These are phyloP conservation scores for Westerdykella aurantiaca DNA, from an alignment of 2,329 filamentous ascomycete genomes.

Conservation along the genomic window DNA sequence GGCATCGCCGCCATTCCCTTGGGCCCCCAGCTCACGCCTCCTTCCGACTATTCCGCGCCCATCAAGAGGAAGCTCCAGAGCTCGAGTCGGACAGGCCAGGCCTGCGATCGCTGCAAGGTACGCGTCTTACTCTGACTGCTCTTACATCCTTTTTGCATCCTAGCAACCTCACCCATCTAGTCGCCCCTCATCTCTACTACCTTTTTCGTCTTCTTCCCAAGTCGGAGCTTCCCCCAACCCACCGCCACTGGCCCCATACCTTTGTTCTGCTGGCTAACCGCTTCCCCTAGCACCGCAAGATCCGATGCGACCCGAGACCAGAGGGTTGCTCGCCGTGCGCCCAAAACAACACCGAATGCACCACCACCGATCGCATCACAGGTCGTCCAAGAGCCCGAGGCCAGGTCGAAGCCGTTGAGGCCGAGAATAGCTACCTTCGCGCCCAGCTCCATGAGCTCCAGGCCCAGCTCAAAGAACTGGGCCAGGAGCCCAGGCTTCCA, in stretches of 20 bases:
- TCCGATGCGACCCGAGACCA: conserved; percentile 74
- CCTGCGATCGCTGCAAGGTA: conserved; percentile 85
- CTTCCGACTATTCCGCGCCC: conserved; percentile 32
- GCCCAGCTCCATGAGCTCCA: conserved; percentile 64
- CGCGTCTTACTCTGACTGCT: conserved; percentile 12
- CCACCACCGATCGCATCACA: conserved; percentile 80
- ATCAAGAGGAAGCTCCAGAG: conserved; percentile 50
- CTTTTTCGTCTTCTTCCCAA: background rate
- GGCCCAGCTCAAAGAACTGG: conserved; percentile 55
- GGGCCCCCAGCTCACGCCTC: conserved; percentile 10
- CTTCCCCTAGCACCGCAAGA: conserved; percentile 64
- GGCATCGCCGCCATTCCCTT: conserved; percentile 13
- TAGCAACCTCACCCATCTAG: background rate
- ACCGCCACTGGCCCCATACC: background rate
- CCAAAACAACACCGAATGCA: conserved; percentile 70
- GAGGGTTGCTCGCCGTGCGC: conserved; percentile 78
- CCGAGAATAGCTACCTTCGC: conserved; percentile 62
- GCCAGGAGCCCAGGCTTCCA: conserved; percentile 51
- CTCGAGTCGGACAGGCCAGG: conserved; percentile 67
- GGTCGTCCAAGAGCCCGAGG: conserved; percentile 73
- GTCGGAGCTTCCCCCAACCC: background rate
- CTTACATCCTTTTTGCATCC: background rate
- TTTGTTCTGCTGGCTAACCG: background rate
- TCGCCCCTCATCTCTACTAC: background rate
- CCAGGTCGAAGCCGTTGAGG: conserved; percentile 70